Conservation (phyloP, 1,284 basidiomycete genomes). For the Anthracocystis setariae region DNA sequence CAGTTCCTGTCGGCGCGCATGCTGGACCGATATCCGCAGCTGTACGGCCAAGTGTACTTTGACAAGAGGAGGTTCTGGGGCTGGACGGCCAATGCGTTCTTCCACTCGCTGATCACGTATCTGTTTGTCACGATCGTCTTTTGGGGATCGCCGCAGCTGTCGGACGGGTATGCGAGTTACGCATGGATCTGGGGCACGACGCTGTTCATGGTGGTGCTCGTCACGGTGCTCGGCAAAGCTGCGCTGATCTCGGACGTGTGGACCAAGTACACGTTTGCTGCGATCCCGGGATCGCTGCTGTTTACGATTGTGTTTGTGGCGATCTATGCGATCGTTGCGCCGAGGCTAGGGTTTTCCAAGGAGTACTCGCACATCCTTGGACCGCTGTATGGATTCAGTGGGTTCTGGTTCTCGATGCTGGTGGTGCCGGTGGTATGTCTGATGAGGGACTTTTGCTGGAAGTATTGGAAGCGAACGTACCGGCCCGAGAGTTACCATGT, state of each 20-base stretch:
- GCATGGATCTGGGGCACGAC: slow-evolving; percentile 99
- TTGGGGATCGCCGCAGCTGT: slow-evolving; percentile 79
- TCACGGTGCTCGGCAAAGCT: slow-evolving; percentile 96
- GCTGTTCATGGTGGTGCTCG: slow-evolving; percentile 87
- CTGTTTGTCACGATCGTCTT: slow-evolving; percentile 89
- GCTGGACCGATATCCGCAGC: slow-evolving; percentile 94
- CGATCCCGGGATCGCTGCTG: slow-evolving; percentile 86
- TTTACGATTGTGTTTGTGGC: slow-evolving; percentile 95
- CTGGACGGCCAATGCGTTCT: slow-evolving; percentile 90
- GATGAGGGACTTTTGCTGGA: slow-evolving; percentile 75
- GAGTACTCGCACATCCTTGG: slow-evolving; percentile 81
- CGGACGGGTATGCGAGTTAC: slow-evolving; percentile 82
- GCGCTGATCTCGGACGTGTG: slow-evolving; percentile 97
- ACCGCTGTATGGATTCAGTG: slow-evolving; percentile 82
- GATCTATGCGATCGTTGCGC: slow-evolving; percentile 87
- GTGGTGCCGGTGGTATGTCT: slow-evolving; percentile 89
- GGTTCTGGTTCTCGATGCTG: slow-evolving; percentile 90
- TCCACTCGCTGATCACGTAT: slow-evolving; percentile 81
- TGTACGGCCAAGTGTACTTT: slow-evolving; percentile 74
- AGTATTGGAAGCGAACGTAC: slow-evolving; percentile 77
- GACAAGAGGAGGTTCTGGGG: slow-evolving; percentile 76
- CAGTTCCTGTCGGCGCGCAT: slow-evolving; percentile 97
- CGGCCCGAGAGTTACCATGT: slow-evolving; percentile 91
- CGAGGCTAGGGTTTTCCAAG: slow-evolving; percentile 84
- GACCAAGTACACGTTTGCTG: slow-evolving; percentile 96